Base-by-base conservation (phyloP, 768 basidiomycete species). In the Termitomyces sp. region DNA sequence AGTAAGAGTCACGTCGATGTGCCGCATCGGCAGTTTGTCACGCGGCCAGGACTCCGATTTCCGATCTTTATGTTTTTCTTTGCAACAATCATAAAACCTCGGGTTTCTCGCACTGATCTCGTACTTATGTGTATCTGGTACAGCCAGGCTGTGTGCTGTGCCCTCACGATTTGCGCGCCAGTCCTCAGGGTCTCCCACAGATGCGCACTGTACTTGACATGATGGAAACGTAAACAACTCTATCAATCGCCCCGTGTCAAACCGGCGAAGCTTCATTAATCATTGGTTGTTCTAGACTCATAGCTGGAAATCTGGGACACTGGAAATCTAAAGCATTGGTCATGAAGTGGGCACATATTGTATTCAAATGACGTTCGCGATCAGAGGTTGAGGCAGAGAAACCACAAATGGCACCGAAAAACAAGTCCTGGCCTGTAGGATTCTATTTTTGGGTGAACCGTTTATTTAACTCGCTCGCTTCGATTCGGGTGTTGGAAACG, bases 391-490 rank as follows among this genome's bases (percentile, higher is more conserved):
- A 13, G 35, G 16, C 13, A 9, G 5, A 23, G n/a, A 44, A 20
- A 47, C 23, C 14, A 40, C 14, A 35, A 43, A 53, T 7, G 28
- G 32, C 35, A 32, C 12, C 44, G 30, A 13, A 55, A 55, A 33
- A 32, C 14, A 32, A 23, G 44, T 5, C 2, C 14, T 40, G 28
- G 18, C 13, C 12, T 32, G 30, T 40, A 26, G 10, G 23, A 6
- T 44, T 61, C 63, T 61, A 64, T 64, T 64, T 64, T 58, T 56
- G 61, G 54, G 9, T 41, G 33, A 23, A 18, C n/a, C 20, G 53
- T 55, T 52, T 52, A 50, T 59, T 55, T 55, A 43, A 32, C 58
- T 58, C 60, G 41, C 9, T 56, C 10, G 50, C 58, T 64, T 63
- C 63, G 58, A 58, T 63, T 63, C 56, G 53, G 54, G n/a, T 40